phyloP scores from a whole-genome alignment of 179 eudicot species.

The Carnegiea gigantea region DNA sequence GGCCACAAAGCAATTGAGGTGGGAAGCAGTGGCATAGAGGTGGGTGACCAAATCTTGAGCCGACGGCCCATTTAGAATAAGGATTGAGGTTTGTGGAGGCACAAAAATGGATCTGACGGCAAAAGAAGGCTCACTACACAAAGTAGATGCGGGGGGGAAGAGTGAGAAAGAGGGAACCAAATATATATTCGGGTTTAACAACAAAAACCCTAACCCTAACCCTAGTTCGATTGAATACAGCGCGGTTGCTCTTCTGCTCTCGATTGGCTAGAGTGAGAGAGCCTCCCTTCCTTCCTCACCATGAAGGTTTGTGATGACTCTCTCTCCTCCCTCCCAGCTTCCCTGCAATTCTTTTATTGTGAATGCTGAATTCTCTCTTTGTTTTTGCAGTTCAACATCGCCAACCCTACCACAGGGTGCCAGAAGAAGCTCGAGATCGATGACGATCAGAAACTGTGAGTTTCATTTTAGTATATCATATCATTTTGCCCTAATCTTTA shows the following conservation, averaged over 20 bases:
- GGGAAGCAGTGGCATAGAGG: too few relatives aligned
- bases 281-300: background rate
- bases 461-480: background rate
- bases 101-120: too few relatives aligned
- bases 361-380: too few relatives aligned
- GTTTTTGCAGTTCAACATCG: slow-evolving; percentile 63
- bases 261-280: background rate
- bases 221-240: background rate
- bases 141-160: too few relatives aligned
- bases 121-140: too few relatives aligned
- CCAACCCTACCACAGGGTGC: slow-evolving; percentile 86
- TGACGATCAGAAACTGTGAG: slow-evolving; percentile 80
- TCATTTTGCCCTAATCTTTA: background rate
- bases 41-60: background rate
- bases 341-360: background rate
- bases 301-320: slow-evolving; percentile 3
- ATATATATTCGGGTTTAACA: background rate
- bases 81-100: background rate
- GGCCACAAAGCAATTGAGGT: too few relatives aligned
- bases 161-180: background rate
- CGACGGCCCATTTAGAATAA: background rate
- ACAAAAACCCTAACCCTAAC: background rate
- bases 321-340: background rate
- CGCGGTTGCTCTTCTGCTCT: slow-evolving; percentile 8
- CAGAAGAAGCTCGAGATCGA: slow-evolving; percentile 92